A percentile compares a stretch with the other conserved stretches of the same genome.
These are phyloP conservation scores for Diaporthe capsici DNA, from an alignment of 2,329 filamentous ascomycete species.

Conservation along the genomic window DNA sequence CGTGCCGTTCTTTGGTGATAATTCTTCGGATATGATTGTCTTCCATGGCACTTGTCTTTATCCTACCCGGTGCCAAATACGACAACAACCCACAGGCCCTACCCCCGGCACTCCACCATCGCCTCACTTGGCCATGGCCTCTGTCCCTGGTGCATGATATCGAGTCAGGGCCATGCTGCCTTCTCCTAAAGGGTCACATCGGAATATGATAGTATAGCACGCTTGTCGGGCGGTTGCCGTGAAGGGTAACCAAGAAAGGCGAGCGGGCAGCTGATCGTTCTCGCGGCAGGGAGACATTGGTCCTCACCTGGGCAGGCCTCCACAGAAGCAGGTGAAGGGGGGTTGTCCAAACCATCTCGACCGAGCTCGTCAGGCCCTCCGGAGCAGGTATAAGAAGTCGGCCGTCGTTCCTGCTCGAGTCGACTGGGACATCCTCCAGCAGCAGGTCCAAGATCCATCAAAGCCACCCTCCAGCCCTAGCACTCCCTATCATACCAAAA, in stretches of 20 bases:
- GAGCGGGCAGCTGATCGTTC: neutral
- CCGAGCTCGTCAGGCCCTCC: neutral
- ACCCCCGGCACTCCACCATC: conserved; percentile 11
- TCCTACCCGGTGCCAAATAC: neutral
- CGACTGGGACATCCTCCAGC: neutral
- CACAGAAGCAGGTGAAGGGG: neutral
- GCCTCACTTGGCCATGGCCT: neutral
- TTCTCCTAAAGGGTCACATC: conserved; percentile 4
- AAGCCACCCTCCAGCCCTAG: neutral
- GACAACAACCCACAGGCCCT: neutral
- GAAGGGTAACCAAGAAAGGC: neutral
- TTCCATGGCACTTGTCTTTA: no score
- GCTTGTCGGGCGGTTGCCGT: neutral
- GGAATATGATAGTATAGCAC: neutral
- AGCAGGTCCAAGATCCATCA: neutral
- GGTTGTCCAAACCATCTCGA: neutral
- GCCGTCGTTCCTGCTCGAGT: neutral
- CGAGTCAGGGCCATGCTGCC: conserved; percentile 12
- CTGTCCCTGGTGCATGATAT: neutral
- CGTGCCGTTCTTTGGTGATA: neutral
- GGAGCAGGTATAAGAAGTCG: conserved; percentile 12
- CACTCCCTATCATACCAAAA: neutral
- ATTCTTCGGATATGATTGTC: neutral
- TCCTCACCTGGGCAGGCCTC: neutral
- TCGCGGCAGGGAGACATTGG: neutral